Evolutionary conservation across 495 filamentous ascomycete genomes (phyloP).

Genomic region (Penicillium verhagenii): DNA sequence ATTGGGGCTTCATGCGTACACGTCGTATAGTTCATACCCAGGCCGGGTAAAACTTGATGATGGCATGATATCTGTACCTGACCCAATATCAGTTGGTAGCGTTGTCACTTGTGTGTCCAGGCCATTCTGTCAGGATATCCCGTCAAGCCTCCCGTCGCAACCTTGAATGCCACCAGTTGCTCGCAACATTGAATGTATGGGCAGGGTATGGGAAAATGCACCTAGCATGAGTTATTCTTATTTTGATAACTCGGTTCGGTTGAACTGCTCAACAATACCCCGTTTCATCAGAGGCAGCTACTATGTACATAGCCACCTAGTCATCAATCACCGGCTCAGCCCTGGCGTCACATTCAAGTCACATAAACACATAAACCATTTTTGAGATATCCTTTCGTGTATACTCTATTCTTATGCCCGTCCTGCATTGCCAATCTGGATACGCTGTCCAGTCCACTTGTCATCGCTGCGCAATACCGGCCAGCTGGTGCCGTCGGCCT

Average conservation of each 20-base stretch:
- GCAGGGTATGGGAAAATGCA: not conserved
- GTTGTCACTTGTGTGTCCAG: no score
- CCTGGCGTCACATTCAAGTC: conserved; percentile 2
- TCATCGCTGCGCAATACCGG: conserved; percentile 87
- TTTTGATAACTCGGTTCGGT: not conserved
- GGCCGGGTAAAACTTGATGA: no score
- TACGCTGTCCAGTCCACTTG: conserved; percentile 70
- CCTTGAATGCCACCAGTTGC: not conserved
- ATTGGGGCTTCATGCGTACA: no score
- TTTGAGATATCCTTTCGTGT: conserved; percentile 9
- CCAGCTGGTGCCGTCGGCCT: conserved; percentile 83
- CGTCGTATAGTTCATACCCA: no score
- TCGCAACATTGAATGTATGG: not conserved
- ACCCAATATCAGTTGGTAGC: no score
- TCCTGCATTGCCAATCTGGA: conserved; percentile 79
- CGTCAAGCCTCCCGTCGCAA: no score
- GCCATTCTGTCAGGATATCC: no score
- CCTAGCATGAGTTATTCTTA: not conserved
- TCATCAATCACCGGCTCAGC: conserved; percentile 9
- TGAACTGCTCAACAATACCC: not conserved
- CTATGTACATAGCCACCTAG: conserved; percentile 4
- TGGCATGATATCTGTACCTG: no score
- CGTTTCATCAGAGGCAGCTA: conserved; percentile 3
- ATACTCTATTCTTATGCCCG: conserved; percentile 46
- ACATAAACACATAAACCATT: conserved; percentile 1